Evolutionary conservation across 306 rosid species (phyloP).

Genomic region (Sicyos edulis): DNA sequence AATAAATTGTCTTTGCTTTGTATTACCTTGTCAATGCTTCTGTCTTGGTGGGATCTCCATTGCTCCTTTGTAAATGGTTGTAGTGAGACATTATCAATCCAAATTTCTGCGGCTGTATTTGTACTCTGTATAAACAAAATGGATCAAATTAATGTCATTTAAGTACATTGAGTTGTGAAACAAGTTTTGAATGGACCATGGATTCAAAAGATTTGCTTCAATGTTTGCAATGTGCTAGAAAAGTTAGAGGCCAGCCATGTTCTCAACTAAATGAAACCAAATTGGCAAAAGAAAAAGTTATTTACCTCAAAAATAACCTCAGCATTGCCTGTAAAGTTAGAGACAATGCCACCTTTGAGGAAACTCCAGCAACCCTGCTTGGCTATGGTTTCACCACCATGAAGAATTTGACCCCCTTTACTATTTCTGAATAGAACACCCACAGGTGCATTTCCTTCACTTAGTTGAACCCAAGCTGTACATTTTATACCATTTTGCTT

Average conservation of each 20-base stretch:
- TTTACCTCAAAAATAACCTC: conserved; percentile 60
- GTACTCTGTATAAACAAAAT: conserved; percentile 28
- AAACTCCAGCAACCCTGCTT: conserved; percentile 63
- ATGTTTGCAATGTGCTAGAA: not conserved
- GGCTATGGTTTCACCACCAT: conserved; percentile 44
- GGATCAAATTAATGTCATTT: not conserved
- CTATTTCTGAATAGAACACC: conserved; percentile 53
- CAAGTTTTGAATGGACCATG: not conserved
- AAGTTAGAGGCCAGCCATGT: not conserved
- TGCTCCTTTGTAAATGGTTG: conserved; percentile 57
- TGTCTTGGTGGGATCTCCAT: conserved; percentile 54
- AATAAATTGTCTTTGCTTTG: not conserved
- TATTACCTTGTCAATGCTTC: conserved; percentile 43
- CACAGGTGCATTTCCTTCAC: conserved; percentile 32
- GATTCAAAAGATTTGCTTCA: not conserved
- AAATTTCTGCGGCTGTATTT: conserved; percentile 39
- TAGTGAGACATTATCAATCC: conserved; percentile 57
- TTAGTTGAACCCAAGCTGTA: conserved; percentile 55
- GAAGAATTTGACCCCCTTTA: conserved; percentile 25
- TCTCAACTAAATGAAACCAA: conserved; percentile 24
- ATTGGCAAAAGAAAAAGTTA: conserved; percentile 18
- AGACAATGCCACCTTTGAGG: conserved; percentile 74
- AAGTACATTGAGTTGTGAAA: not conserved
- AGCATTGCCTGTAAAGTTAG: conserved; percentile 40
- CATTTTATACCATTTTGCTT: not conserved